These are phyloP conservation scores for Fimicolochytrium jonesii DNA, from an alignment of 192 early-diverging fungal species.

Conservation along the genomic window DNA sequence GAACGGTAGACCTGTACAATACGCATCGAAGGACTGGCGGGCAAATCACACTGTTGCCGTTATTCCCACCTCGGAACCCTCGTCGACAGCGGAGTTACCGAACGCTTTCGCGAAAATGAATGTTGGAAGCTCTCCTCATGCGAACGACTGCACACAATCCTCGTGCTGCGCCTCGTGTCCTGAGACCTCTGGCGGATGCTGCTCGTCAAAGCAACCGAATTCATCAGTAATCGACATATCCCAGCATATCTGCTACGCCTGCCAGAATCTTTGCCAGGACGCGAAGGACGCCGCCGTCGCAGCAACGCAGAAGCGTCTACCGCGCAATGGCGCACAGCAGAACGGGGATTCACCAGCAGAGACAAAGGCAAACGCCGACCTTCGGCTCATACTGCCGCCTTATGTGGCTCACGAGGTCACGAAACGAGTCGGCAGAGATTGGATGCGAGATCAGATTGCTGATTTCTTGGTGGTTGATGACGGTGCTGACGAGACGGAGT, in stretches of 20 bases:
- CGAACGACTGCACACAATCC: background rate
- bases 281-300: too few relatives aligned
- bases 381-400: too few relatives aligned
- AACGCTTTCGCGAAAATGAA: too few relatives aligned
- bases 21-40: background rate
- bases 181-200: background rate
- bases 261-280: slow-evolving; percentile 34
- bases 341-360: too few relatives aligned
- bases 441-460: too few relatives aligned
- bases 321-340: too few relatives aligned
- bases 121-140: background rate
- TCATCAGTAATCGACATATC: background rate
- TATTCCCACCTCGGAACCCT: background rate
- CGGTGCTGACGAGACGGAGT: too few relatives aligned
- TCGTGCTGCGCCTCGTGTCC: background rate
- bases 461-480: too few relatives aligned
- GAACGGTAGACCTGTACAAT: slow-evolving; percentile 10
- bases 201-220: background rate
- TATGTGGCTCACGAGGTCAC: too few relatives aligned
- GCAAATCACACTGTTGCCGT: slow-evolving; percentile 6
- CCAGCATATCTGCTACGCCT: slow-evolving; percentile 26
- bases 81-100: background rate
- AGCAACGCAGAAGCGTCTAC: too few relatives aligned
- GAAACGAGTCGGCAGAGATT: too few relatives aligned
- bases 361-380: too few relatives aligned